Evolutionary conservation across 768 basidiomycete species (phyloP).

Genomic region (Rhizopogon rudus): DNA sequence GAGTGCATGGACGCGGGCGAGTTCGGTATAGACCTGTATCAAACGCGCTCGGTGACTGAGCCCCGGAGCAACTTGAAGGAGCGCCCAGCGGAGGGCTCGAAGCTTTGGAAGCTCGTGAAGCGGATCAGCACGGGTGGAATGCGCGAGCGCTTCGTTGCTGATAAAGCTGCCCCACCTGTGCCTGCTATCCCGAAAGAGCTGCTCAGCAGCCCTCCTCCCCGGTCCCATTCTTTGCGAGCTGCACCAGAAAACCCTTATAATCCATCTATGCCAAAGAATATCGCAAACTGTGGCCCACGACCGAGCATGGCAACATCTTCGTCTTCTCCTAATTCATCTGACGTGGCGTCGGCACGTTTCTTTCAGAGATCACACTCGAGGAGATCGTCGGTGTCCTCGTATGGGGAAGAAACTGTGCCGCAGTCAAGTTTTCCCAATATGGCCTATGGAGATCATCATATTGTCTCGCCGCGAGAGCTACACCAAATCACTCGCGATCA

Average conservation of each 20-base stretch:
- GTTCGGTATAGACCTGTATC: background rate
- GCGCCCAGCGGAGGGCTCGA: slow-evolving; percentile 30
- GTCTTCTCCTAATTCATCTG: slow-evolving; percentile 58
- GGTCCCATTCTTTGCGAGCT: background rate
- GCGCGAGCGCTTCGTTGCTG: slow-evolving; percentile 39
- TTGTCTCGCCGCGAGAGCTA: slow-evolving; percentile 55
- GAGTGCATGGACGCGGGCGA: slow-evolving; percentile 15
- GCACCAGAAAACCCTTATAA: background rate
- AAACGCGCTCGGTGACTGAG: background rate
- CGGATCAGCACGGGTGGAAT: slow-evolving; percentile 61
- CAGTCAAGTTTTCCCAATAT: slow-evolving; percentile 29
- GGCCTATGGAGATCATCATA: slow-evolving; percentile 34
- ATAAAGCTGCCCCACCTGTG: slow-evolving; percentile 45
- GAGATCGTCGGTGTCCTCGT: slow-evolving; percentile 56
- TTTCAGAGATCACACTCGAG: slow-evolving; percentile 44
- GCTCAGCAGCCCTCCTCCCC: slow-evolving; percentile 4
- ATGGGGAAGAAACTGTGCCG: slow-evolving; percentile 35
- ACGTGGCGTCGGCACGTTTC: slow-evolving; percentile 48
- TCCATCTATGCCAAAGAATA: slow-evolving; percentile 9
- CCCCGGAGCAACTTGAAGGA: background rate
- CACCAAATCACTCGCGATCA: slow-evolving; percentile 30
- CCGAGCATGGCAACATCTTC: slow-evolving; percentile 51
- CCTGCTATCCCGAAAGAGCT: slow-evolving; percentile 52
- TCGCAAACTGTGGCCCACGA: slow-evolving; percentile 17
- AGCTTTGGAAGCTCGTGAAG: slow-evolving; percentile 67